Evolutionary conservation across 768 basidiomycete genomes (phyloP).

Genomic region (Grammothele lineata): DNA sequence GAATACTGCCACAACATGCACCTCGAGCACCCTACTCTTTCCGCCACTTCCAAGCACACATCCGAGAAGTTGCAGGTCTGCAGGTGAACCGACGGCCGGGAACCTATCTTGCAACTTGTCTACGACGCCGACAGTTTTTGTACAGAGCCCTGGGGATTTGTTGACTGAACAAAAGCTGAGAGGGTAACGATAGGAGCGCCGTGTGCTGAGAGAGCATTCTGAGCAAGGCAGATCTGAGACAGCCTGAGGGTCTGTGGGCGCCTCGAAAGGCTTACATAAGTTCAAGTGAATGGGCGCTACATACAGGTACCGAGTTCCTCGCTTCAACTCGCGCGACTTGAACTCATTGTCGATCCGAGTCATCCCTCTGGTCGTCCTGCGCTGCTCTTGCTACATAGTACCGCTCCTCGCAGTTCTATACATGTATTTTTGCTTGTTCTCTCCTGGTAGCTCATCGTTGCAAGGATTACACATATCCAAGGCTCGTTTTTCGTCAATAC

Average conservation of each 20-base stretch:
- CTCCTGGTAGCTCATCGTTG: too few relatives aligned
- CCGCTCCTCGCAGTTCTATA: too few relatives aligned
- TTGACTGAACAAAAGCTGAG: conserved; percentile 6
- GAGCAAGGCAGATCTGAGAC: conserved; percentile 3
- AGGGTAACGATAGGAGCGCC: conserved; percentile 2
- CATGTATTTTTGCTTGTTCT: too few relatives aligned
- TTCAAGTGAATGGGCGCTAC: conserved; percentile 9
- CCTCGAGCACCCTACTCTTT: conserved; percentile 91
- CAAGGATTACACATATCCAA: too few relatives aligned
- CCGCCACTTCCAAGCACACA: conserved; percentile 89
- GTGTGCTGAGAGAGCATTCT: too few relatives aligned
- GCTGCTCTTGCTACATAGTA: too few relatives aligned
- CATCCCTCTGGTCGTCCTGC: too few relatives aligned
- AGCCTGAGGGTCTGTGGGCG: background rate
- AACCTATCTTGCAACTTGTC: conserved; percentile 94
- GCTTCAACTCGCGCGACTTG: too few relatives aligned
- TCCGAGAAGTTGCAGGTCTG: conserved; percentile 78
- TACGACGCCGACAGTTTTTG: conserved; percentile 75
- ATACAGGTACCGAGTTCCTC: too few relatives aligned
- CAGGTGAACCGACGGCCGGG: conserved; percentile 73
- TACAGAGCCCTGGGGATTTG: conserved; percentile 61
- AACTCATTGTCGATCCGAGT: too few relatives aligned
- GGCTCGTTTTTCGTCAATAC: too few relatives aligned
- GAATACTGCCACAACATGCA: conserved; percentile 28
- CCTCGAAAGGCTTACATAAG: conserved; percentile 8